Evolutionary conservation across 2,329 filamentous ascomycete species (phyloP).

Genomic region (Fusarium fracticaudum): DNA sequence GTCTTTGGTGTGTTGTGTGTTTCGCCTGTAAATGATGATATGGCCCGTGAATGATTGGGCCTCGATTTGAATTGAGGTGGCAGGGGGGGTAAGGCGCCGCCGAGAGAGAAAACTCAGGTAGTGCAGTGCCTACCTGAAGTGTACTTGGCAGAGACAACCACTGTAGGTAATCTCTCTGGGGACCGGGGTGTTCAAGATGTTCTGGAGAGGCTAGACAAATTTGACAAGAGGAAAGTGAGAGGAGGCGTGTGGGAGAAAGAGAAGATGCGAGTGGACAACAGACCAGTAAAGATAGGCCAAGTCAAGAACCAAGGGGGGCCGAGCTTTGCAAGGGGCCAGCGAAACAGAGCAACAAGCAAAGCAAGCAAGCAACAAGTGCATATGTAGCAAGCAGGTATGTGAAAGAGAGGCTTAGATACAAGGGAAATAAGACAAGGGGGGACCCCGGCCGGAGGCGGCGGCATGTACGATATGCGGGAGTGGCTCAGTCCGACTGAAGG

Average conservation of each 20-base stretch:
- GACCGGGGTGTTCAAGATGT: slow-evolving; percentile 23
- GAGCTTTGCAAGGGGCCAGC: slow-evolving; percentile 30
- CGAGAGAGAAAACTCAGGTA: slow-evolving; percentile 25
- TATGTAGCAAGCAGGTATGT: slow-evolving; percentile 24
- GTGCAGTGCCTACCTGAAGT: slow-evolving; percentile 33
- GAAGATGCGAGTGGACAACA: slow-evolving; percentile 28
- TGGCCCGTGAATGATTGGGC: slow-evolving; percentile 34
- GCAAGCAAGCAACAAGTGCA: slow-evolving; percentile 1
- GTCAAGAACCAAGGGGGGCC: slow-evolving; percentile 17
- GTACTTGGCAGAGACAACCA: slow-evolving; percentile 32
- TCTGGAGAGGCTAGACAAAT: slow-evolving; percentile 25
- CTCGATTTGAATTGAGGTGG: slow-evolving; percentile 25
- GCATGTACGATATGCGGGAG: slow-evolving; percentile 39
- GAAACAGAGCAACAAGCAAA: slow-evolving; percentile 11
- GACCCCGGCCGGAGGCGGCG: slow-evolving; percentile 17
- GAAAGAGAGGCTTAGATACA: slow-evolving; percentile 24
- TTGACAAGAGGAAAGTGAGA: slow-evolving; percentile 25
- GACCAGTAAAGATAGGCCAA: slow-evolving; percentile 27
- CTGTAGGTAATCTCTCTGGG: slow-evolving; percentile 29
- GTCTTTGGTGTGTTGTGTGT: slow-evolving; percentile 23
- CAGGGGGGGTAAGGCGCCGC: slow-evolving; percentile 34
- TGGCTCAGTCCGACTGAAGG: slow-evolving; percentile 32
- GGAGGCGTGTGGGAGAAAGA: slow-evolving; percentile 33
- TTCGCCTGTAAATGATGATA: slow-evolving; percentile 37
- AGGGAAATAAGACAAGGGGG: slow-evolving; percentile 31